A percentile compares a stretch with the other conserved stretches of the same genome.
These are phyloP conservation scores for Ceratocystis alfenasii DNA, from an alignment of 2,329 filamentous ascomycete genomes.

Conservation along the genomic window DNA sequence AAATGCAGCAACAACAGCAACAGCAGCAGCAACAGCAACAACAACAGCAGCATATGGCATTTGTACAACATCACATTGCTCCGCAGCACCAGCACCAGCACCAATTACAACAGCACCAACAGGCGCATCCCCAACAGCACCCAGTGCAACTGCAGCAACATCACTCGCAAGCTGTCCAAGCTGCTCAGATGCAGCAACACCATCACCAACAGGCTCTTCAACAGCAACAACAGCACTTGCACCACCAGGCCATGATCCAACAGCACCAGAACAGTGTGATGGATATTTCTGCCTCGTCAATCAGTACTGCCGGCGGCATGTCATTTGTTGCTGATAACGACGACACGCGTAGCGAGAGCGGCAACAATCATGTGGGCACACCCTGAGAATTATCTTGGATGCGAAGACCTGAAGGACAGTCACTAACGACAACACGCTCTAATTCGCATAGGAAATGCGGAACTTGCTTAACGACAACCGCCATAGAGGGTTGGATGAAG, in stretches of 20 bases:
- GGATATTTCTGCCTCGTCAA: slow-evolving; percentile 16
- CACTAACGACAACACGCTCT: background rate
- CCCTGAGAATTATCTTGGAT: too few relatives aligned
- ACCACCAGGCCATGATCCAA: slow-evolving; percentile 32
- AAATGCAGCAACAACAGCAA: slow-evolving; percentile 12
- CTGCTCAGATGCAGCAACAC: slow-evolving; percentile 16
- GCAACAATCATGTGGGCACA: slow-evolving; percentile 27
- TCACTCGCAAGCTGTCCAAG: slow-evolving; percentile 13
- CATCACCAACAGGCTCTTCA: slow-evolving; percentile 16
- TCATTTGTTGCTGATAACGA: slow-evolving; percentile 19
- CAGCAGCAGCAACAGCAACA: slow-evolving; percentile 10
- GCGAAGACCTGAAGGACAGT: too few relatives aligned
- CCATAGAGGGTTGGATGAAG: slow-evolving; percentile 54
- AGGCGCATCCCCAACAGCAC: slow-evolving; percentile 17
- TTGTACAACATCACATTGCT: slow-evolving; percentile 17
- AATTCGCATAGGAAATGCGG: slow-evolving; percentile 46
- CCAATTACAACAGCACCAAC: slow-evolving; percentile 25
- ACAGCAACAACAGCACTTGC: slow-evolving; percentile 24
- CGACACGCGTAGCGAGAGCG: slow-evolving; percentile 15
- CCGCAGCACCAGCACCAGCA: slow-evolving; percentile 25
- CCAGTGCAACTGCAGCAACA: slow-evolving; percentile 8
- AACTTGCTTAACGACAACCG: slow-evolving; percentile 61
- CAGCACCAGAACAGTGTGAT: slow-evolving; percentile 36
- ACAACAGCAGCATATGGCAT: slow-evolving; percentile 15
- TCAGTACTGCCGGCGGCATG: slow-evolving; percentile 12